Percentiles rank a stretch among this genome's conserved stretches.
Conservation (phyloP, 345 rosid genomes). For the Salix brachista region DNA sequence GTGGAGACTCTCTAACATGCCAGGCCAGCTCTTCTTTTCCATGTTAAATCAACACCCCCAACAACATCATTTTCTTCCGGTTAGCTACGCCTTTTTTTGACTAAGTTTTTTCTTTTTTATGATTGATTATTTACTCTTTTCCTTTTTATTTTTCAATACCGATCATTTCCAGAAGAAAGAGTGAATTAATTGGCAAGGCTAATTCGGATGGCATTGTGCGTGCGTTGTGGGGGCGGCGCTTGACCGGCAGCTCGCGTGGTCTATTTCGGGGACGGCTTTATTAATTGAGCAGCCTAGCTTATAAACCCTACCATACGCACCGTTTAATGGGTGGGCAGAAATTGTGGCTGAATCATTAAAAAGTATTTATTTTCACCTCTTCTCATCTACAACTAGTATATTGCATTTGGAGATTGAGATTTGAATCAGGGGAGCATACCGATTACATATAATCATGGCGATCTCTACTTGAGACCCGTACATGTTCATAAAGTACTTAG, state of each 20-base stretch:
- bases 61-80: background rate
- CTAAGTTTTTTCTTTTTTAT: background rate
- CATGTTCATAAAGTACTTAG: conserved; percentile 1
- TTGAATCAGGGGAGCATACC: background rate
- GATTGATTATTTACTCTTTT: background rate
- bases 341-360: background rate
- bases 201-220: background rate
- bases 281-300: background rate
- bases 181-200: background rate
- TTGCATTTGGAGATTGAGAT: background rate
- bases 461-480: background rate
- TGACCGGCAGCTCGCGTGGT: background rate
- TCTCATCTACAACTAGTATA: background rate
- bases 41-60: conserved; percentile 12
- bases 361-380: background rate
- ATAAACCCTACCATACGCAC: background rate
- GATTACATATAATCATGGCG: background rate
- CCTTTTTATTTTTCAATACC: background rate
- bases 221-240: too few relatives aligned
- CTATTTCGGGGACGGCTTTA: background rate
- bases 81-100: background rate
- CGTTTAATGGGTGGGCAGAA: background rate
- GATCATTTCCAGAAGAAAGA: background rate
- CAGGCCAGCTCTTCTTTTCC: background rate
- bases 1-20: background rate